Base-by-base conservation (phyloP, 345 rosid genomes). In the Iberis pinnata region DNA sequence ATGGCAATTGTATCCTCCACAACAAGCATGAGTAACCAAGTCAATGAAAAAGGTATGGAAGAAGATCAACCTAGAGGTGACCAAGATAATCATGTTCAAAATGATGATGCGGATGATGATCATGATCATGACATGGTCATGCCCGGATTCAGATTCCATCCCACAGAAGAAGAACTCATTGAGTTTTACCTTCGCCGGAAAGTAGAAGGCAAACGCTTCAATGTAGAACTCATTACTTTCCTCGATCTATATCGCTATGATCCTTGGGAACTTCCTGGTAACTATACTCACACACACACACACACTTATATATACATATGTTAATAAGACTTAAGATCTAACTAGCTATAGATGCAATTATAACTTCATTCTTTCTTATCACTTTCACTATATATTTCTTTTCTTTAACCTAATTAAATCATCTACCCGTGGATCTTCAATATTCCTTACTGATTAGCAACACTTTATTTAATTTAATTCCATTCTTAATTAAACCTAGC, bases 201-300 rank as follows among this genome's bases (percentile, higher is more conserved):
- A 82, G 95, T 93, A 0, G 95, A 93, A 84, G 99, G 99, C 78
- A 93, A 93, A 63, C 94, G 84, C 27, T 93, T 93, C 78, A 88
- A 88, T 26, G 94, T 88, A 16, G 99, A 93, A 63, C 95, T 93
- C 77, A 88, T 93, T 51, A 85, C 99, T 75, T 93, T 88, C 73
- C 86, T 93, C 40, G 99, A 93, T 75, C 99, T 93, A 54, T 93
- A 93, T 74, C 95, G 95, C 62, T 85, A 83, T 66, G 99, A 93
- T 82, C 99, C 99, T 40, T 93, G 99, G 99, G 99, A 93, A 27
- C 99, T 93, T 60, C 99, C 99, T 17, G 99, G 99, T 92, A 77
- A 60, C n/a, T 52, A 55, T 27, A 19, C 46, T 9, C 3, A 9
- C 11, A 32, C 37, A 32, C 11, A 9, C 9, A 4, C 9, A 32